These are phyloP conservation scores for Phylloporus arenicola DNA, from an alignment of 768 basidiomycete species.

Conservation along the genomic window DNA sequence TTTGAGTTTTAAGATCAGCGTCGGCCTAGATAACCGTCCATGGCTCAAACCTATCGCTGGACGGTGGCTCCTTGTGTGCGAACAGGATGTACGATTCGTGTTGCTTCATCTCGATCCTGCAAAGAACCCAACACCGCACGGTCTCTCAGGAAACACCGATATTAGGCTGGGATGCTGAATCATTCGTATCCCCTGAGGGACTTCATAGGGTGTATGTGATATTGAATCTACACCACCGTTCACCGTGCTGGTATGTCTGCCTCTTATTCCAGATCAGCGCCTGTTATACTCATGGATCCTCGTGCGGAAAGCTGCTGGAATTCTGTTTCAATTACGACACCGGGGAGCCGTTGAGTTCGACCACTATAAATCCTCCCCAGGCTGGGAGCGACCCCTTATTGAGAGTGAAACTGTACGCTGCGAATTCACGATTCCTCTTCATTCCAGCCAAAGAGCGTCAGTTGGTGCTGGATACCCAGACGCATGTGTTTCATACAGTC, in stretches of 20 bases:
- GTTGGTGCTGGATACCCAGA: conserved; percentile 1
- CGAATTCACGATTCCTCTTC: background rate
- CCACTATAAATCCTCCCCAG: background rate
- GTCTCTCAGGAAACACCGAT: too few relatives aligned
- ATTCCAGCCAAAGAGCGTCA: rapidly evolving
- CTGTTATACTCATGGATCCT: background rate
- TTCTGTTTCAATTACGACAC: conserved; percentile 1
- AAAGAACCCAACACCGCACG: too few relatives aligned
- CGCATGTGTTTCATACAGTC: background rate
- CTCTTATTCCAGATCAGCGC: too few relatives aligned
- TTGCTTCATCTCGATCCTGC: background rate
- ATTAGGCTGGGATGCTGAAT: background rate
- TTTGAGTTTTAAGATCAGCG: background rate
- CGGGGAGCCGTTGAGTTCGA: background rate
- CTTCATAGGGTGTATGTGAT: background rate
- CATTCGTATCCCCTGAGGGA: background rate
- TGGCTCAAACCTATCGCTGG: background rate
- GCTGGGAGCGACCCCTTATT: too few relatives aligned
- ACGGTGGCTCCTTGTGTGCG: background rate
- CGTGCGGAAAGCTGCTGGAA: background rate
- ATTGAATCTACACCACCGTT: too few relatives aligned
- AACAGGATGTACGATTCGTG: background rate
- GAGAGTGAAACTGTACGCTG: rapidly evolving
- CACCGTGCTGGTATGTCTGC: background rate
- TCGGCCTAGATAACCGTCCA: too few relatives aligned